Conservation (phyloP, 1,284 basidiomycete species). For the Rhodotorula mucilaginosa region DNA sequence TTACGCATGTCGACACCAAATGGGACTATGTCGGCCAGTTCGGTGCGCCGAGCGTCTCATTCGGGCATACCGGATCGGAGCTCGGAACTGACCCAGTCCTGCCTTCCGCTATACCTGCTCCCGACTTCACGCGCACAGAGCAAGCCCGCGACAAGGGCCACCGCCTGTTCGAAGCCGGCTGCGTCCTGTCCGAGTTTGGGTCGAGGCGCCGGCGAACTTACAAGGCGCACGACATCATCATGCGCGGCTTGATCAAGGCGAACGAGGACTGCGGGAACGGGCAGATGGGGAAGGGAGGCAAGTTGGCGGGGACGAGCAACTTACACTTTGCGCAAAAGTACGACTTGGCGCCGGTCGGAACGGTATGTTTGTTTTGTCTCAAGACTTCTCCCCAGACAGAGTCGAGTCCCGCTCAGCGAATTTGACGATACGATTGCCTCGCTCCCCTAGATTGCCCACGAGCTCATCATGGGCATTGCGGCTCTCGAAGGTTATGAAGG, state of each 20-base stretch:
- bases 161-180: constrained; percentile 65
- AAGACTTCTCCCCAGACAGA: neutral
- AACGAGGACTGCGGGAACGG: constrained; percentile 53
- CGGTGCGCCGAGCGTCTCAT: constrained; percentile 52
- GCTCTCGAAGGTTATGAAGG: constrained; percentile 75
- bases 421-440: neutral
- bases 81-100: neutral
- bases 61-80: too few relatives aligned
- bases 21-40: constrained; percentile 81
- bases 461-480: constrained; percentile 95
- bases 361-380: constrained; percentile 8
- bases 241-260: constrained; percentile 68
- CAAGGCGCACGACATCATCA: constrained; percentile 72
- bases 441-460: constrained; percentile 39
- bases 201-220: constrained; percentile 83
- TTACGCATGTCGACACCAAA: constrained; percentile 64
- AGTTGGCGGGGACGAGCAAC: constrained; percentile 81
- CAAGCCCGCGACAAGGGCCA: constrained; percentile 69
- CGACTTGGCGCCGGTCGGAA: constrained; percentile 59
- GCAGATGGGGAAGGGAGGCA: constrained; percentile 54
- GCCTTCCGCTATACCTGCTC: neutral
- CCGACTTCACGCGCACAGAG: constrained; percentile 44
- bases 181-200: constrained; percentile 87
- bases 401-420: too few relatives aligned
- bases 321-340: constrained; percentile 78